Evolutionary conservation across 1,139 yeast genomes (phyloP), one percentile per base, ranked within the genome.

Genomic region (Saccharomyces hybrid): DNA sequence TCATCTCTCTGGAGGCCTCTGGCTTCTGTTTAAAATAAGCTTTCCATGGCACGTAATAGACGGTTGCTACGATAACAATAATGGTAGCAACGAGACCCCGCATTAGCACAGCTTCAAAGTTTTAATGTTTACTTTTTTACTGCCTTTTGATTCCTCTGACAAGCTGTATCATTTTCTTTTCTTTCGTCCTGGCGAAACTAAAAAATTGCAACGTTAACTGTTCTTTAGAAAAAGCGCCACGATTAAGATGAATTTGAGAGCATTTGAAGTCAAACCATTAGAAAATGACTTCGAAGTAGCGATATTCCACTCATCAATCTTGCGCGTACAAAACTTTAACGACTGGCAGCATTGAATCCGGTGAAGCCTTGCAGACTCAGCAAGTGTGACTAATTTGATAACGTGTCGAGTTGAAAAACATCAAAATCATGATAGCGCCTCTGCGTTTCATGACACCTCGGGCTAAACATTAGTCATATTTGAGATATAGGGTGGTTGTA

Each of bases 341-440:
- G 44, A 20, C 4, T 38, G 44, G 11, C 25, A 38, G 44, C 5
- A 16, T 5, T 20, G 5, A 1, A 20, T 16, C 25, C 44, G 8
- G 13, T 5, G 11, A 16, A 34, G 0, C 42, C 23, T 11, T 16
- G 0, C 7, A 34, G 4, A 14, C 9, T 4, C 5, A 34, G 20
- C 9, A 34, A 14, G 11, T 34, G 5, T 34, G 42, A 34, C 42
- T 34, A 6, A 20, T 13, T 13, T 16, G 23, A 20, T 20, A 3
- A 38, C 5, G 44, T 11, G 44, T 20, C 4, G 44, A 20, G 26
- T 5, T 38, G 11, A 9, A 38, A 38, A 38, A 8, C 50, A 52
- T 16, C 20, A 16, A 48, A 28, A n/a, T 23, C 11, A 5, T 52
- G 30, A 48, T 54, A 54, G 52, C 51, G 49, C 53, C 23, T 32